Base-by-base conservation (phyloP, 1,139 yeast genomes). In the Candida tetrigidarum region DNA sequence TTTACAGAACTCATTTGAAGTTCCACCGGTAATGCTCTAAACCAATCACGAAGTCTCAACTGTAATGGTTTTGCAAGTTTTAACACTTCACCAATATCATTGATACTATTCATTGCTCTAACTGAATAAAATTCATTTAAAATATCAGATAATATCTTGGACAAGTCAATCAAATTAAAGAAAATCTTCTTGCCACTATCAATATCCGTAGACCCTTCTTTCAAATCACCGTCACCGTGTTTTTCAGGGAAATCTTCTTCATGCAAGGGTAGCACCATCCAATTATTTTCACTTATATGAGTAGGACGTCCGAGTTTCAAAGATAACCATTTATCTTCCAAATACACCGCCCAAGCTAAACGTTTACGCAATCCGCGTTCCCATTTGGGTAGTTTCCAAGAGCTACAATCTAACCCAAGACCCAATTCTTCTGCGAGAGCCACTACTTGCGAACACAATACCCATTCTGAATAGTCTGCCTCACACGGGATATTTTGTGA, bases 341-440 rank as follows among this genome's bases (percentile, higher is more conserved):
- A 72, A 74, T 82, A 90, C 1, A 89, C 95, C 0, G 97, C 96
- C 97, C 97, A 91, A 0, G 96, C 96, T 42, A 91, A 66, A 45
- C 97, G 72, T 55, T 89, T 80, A 42, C 97, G 72, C 39, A 91
- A 66, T 2, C 95, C 93, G 43, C 96, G 74, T 60, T 91, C 97
- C 97, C 97, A 91, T 55, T 86, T 84, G 0, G 97, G 97, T 28
- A 91, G 65, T 57, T 87, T 83, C 97, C 97, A 91, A 50, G 78
- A 80, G 46, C 85, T 83, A 59, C 97, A 91, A 59, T 90, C 92
- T 14, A 88, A 72, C 0, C 96, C 96, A 10, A 91, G 69, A 0
- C 97, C 97, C 29, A 91, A 67, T 54, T 91, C 96, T 61, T 90
- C 96, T 0, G 96, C 84, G 23, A 90, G 64, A 0, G 96, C 87